Base-by-base conservation (phyloP, 83 land plant genomes). In the Diphasiastrum complanatum region DNA sequence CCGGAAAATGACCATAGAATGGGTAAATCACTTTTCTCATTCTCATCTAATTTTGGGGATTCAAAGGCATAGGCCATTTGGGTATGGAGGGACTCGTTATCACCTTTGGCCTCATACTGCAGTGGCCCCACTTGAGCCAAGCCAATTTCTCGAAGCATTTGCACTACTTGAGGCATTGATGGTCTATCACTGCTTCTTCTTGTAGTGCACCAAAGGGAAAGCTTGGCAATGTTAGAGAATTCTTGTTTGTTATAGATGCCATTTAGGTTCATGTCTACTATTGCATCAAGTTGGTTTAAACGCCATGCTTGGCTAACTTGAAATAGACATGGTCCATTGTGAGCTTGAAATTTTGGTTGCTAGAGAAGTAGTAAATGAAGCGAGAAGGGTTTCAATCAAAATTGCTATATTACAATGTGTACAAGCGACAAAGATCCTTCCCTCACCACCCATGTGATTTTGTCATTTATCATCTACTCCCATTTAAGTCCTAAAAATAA, bases 271-370 rank as follows among this genome's bases (percentile, higher is more conserved):
- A 40, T 36, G 8, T 56, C 60, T 1, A 25, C 60, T 23, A 56
- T n/a, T 19, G 1, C 41, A 2, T 56, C 60, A 26, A 56, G 25
- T 4, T 16, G 26, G 33, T n/a, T 3, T 33, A 25, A 18, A n/a
- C 60, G 33, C 60, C 60, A 56, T 3, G 60, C 60, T 11, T 56
- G 40, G 19, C 60, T 23, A 11, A 56, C 60, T 40, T 56, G 53
- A 23, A 24, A 16, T 33, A 40, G 8, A 8, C 43, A 40, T 40
- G 43, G 14, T 40, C 14, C 14, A 8, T 40, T 40, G 12, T 14
- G 8, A 40, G 8, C 8, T 8, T 14, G 14, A 14, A 14, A 8
- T 8, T n/a, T n/a, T n/a, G n/a, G n/a, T n/a, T n/a, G n/a, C n/a
- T n/a, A n/a, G n/a, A n/a, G n/a, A n/a, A n/a, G n/a, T n/a, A n/a